Conservation (phyloP, 805 yeast species). For the Yamadazyma takamatsuzukensis region DNA sequence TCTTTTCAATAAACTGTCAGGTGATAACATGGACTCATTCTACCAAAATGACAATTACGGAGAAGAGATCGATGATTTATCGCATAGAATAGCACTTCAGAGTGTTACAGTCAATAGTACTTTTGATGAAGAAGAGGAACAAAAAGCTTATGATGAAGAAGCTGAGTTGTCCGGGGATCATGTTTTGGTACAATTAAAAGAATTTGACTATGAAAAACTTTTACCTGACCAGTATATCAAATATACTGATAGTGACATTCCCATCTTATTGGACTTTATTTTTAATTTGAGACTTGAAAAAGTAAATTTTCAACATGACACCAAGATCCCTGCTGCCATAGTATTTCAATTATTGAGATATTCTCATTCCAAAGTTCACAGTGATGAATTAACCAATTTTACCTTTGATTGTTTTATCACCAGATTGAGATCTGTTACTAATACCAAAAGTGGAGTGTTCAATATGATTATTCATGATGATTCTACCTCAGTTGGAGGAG, state of each 20-base stretch:
- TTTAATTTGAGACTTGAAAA: slow-evolving; percentile 42
- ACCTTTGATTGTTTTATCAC: slow-evolving; percentile 59
- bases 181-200: slow-evolving; percentile 23
- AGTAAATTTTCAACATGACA: slow-evolving; percentile 37
- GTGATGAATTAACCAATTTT: slow-evolving; percentile 53
- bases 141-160: slow-evolving; percentile 22
- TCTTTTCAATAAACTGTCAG: slow-evolving; percentile 20
- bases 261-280: slow-evolving; percentile 45
- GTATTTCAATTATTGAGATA: slow-evolving; percentile 69
- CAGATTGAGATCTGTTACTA: slow-evolving; percentile 56
- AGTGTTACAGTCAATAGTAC: slow-evolving; percentile 19
- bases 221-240: slow-evolving; percentile 57
- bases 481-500: slow-evolving; percentile 24
- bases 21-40: slow-evolving; percentile 10
- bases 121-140: slow-evolving; percentile 11
- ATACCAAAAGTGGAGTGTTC: slow-evolving; percentile 58
- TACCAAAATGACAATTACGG: slow-evolving; percentile 19
- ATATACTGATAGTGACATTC: slow-evolving; percentile 57
- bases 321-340: slow-evolving; percentile 64
- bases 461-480: slow-evolving; percentile 34
- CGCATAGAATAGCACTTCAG: slow-evolving; percentile 31
- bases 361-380: slow-evolving; percentile 55
- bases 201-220: slow-evolving; percentile 56
- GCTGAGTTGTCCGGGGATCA: slow-evolving; percentile 28
- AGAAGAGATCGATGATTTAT: slow-evolving; percentile 32